These are phyloP conservation scores for Pisolithus marmoratus DNA, from an alignment of 768 basidiomycete species.

Conservation along the genomic window DNA sequence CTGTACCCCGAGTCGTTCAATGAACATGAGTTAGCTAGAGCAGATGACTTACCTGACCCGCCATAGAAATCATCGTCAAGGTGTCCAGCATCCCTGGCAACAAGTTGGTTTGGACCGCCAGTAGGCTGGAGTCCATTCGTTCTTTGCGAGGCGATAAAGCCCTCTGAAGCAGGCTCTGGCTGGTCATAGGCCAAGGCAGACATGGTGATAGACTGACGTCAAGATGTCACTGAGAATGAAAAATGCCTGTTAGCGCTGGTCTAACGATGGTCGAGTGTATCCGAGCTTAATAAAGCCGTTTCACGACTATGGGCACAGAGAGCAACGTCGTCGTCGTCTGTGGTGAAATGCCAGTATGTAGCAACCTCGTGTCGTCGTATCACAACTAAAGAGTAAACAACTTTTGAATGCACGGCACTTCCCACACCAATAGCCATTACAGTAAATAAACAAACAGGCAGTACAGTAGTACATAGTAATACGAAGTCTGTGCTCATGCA, in stretches of 20 bases:
- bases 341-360: background rate
- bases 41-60: constrained; percentile 15
- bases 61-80: constrained; percentile 14
- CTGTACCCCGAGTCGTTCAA: constrained; percentile 7
- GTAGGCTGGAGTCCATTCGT: constrained; percentile 1
- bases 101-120: constrained; percentile 7
- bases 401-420: no score
- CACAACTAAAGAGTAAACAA: no score
- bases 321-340: background rate
- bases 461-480: background rate
- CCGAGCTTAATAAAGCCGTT: no score
- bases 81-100: constrained; percentile 1
- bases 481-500: constrained; percentile 7
- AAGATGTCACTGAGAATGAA: background rate
- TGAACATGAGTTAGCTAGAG: background rate
- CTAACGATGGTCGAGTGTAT: no score
- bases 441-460: background rate
- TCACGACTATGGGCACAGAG: background rate
- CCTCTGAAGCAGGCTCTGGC: constrained; percentile 13
- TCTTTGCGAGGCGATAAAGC: background rate
- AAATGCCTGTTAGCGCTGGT: no score
- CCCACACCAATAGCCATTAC: background rate
- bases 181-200: constrained; percentile 26
- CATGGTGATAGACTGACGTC: constrained; percentile 12
- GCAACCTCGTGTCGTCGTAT: background rate